Base-by-base conservation (phyloP, 2,329 filamentous ascomycete species). In the Fonsecaea pugnacius region DNA sequence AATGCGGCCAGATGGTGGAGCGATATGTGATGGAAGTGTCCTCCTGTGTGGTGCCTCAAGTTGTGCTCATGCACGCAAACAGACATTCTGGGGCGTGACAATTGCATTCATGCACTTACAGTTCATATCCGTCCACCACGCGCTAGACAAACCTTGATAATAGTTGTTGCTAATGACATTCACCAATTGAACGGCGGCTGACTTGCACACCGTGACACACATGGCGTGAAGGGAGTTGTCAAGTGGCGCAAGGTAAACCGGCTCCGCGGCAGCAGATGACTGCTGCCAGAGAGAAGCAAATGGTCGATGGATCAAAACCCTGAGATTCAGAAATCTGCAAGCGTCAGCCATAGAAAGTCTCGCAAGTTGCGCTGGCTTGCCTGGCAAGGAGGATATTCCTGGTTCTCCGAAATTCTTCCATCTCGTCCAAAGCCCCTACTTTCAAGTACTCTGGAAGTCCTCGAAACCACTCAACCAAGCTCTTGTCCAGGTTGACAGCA, bases 191-290 rank as follows among this genome's bases (percentile, higher is more conserved):
- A 46, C 21, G 18, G 40, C 40, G 10, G 40, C 40, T 46, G 40
- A 46, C 9, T 46, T 46, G 18, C 40, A 46, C n/a, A 46, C 40
- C 21, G 40, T 46, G 40, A 46, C 40, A 21, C 40, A 46, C 40
- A 46, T 46, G n/a, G 40, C n/a, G 21, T 46, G 40, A 46, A 46
- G 40, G 18, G 40, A 46, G 18, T 46, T 46, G 40, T 46, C 40
- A 46, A 46, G 40, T 7, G 40, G 18, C 5, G 40, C 40, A 1
- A 46, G 40, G 40, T 46, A 46, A 21, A 24, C 18, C 40, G 40
- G 40, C 40, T 46, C 40, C 6, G 40, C n/a, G 40, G 9, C n/a
- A 18, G n/a, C 40, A 21, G 40, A 46, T 8, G 40, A 46, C 40
- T 46, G 40, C 40, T 46, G 40, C 40, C 40, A 46, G 3, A 46